These are phyloP conservation scores for Podaxis sp. DNA, from an alignment of 768 basidiomycete species.

Conservation along the genomic window DNA sequence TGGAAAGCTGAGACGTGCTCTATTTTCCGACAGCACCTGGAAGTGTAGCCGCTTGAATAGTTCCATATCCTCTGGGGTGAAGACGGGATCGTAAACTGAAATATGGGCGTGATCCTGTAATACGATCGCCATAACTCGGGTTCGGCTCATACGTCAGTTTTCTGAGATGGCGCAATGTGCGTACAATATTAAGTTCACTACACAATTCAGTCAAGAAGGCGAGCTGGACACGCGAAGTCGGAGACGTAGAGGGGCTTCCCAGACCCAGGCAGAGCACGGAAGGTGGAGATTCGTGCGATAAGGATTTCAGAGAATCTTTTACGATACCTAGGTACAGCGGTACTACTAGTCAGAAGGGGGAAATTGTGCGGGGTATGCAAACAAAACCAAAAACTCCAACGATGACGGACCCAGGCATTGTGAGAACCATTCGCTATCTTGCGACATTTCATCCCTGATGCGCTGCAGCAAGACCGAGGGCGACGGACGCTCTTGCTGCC, in stretches of 20 bases:
- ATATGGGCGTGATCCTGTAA: constrained; percentile 46
- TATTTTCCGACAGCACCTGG: constrained; percentile 39
- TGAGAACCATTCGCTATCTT: constrained; percentile 48
- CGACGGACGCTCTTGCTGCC: constrained; percentile 29
- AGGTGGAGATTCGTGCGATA: constrained; percentile 23
- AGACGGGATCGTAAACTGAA: constrained; percentile 71
- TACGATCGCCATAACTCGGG: constrained; percentile 13
- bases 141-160: constrained; percentile 7
- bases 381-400: neutral
- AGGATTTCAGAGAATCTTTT: constrained; percentile 27
- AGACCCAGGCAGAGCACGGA: constrained; percentile 68
- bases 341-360: constrained; percentile 8
- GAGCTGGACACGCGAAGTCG: constrained; percentile 65
- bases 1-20: constrained; percentile 39
- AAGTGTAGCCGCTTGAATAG: constrained; percentile 47
- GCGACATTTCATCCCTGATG: constrained; percentile 43
- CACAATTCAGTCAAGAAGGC: constrained; percentile 60
- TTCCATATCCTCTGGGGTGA: constrained; percentile 56
- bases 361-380: neutral
- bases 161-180: constrained; percentile 28
- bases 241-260: constrained; percentile 66
- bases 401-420: constrained; percentile 26
- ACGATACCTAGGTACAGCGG: constrained; percentile 30
- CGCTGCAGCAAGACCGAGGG: constrained; percentile 38
- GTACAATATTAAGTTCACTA: constrained; percentile 54